Percentiles rank a stretch among this genome's conserved stretches.
These are phyloP conservation scores for Pisolithus sp. DNA, from an alignment of 768 basidiomycete species.

Conservation along the genomic window DNA sequence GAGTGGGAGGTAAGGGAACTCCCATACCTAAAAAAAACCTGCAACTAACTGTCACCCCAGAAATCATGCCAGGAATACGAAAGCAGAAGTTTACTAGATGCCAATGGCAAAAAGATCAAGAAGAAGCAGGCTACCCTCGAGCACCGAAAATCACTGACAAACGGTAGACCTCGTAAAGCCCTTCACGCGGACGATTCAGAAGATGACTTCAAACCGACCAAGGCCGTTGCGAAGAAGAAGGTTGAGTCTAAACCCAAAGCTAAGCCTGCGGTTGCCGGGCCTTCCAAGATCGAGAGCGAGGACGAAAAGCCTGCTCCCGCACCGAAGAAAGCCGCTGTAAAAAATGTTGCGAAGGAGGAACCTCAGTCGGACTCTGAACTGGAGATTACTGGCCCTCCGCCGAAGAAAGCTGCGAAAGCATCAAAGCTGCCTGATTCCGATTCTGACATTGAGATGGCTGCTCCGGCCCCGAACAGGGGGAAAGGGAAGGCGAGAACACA, in stretches of 20 bases:
- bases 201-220: constrained; percentile 51
- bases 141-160: constrained; percentile 44
- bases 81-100: constrained; percentile 39
- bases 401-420: constrained; percentile 17
- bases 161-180: constrained; percentile 33
- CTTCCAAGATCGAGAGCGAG: constrained; percentile 42
- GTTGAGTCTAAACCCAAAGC: constrained; percentile 21
- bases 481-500: constrained; percentile 40
- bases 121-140: constrained; percentile 52
- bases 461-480: constrained; percentile 14
- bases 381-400: constrained; percentile 23
- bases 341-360: constrained; percentile 26
- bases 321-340: constrained; percentile 27
- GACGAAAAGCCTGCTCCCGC: constrained; percentile 25
- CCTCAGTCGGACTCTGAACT: constrained; percentile 35
- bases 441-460: constrained; percentile 30
- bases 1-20: constrained; percentile 74
- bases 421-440: constrained; percentile 30
- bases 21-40: not conserved
- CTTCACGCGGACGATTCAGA: constrained; percentile 37
- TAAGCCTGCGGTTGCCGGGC: constrained; percentile 27
- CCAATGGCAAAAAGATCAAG: constrained; percentile 48
- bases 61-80: constrained; percentile 38
- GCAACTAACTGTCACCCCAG: constrained; percentile 19
- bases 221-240: constrained; percentile 38